Conservation (phyloP, 2,329 filamentous ascomycete genomes). For the Calonectria hawksworthii region DNA sequence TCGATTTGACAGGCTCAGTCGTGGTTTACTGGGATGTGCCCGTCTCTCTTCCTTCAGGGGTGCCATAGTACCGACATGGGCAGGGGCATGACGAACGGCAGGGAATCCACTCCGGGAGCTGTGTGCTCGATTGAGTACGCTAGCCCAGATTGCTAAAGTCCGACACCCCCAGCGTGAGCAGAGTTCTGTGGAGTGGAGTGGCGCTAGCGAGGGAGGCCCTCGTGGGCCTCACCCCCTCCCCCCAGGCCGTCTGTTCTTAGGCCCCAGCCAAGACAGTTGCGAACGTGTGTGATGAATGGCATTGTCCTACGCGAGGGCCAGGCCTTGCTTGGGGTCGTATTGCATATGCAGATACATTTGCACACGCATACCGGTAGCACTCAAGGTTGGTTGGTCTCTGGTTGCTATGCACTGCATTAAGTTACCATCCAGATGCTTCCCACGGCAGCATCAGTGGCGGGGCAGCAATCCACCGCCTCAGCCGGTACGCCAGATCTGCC, state of each 20-base stretch:
- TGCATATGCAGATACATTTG: conserved; percentile 44
- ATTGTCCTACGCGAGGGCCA: conserved; percentile 44
- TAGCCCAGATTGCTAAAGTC: conserved; percentile 34
- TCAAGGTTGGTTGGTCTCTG: conserved; percentile 1
- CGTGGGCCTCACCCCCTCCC: conserved; percentile 21
- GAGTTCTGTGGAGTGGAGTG: conserved; percentile 32
- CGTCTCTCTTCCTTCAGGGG: conserved; percentile 40
- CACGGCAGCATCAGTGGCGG: not conserved
- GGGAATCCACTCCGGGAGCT: conserved; percentile 40
- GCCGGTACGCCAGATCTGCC: conserved; percentile 10
- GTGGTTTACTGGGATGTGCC: conserved; percentile 43
- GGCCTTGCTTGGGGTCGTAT: conserved; percentile 43
- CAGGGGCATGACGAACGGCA: conserved; percentile 44
- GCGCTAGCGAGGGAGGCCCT: conserved; percentile 33
- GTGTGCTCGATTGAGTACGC: conserved; percentile 45
- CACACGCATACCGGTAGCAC: conserved; percentile 38
- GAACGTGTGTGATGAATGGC: conserved; percentile 44
- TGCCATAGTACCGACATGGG: conserved; percentile 35
- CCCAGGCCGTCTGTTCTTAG: conserved; percentile 31
- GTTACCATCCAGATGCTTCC: conserved; percentile 1
- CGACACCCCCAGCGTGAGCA: conserved; percentile 35
- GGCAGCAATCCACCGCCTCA: conserved; percentile 1
- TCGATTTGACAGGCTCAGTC: conserved; percentile 43
- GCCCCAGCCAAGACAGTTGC: conserved; percentile 41
- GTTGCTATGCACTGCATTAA: conserved; percentile 4